Evolutionary conservation across 2,329 filamentous ascomycete genomes (phyloP), one percentile per base, ranked within the genome.

Genomic region (Trichoderma sp.): DNA sequence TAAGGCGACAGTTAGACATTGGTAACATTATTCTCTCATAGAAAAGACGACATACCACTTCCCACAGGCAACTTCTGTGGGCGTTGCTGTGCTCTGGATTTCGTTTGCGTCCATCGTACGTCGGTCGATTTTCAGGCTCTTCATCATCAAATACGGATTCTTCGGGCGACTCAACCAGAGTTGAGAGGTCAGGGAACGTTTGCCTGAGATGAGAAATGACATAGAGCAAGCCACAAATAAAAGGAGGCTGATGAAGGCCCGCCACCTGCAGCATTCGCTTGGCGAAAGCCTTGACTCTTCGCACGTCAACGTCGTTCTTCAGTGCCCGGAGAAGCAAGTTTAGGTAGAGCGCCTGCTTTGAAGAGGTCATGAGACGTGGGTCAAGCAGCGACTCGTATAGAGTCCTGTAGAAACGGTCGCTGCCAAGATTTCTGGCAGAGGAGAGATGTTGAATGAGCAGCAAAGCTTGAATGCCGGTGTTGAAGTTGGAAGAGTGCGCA

Each of bases 401-500:
- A 11, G 95, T 98, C 68, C 95, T 91, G 86, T 98, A 99, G 86
- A 98, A 99, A 76, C 97, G 91, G 81, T 99, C 97, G 14, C 93
- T 92, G 5, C 93, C 93, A 72, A 96, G 88, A 80, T 95, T 93
- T 82, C 97, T 95, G 3, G 92, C 91, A 1, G 92, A 88, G 0
- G 95, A 94, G 33, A 99, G 90, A 83, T 98, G 97, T 83, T 98
- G 97, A 78, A 99, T 97, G 65, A 99, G 88, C 86, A 98, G 93
- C 78, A 99, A 89, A 41, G 97, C 96, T 84, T 99, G 97, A 50
- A 99, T 94, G 82, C 95, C 97, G 1, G 97, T 99, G 85, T 98
- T 99, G 89, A 99, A 98, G 84, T 99, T 99, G 75, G 96, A 95
- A 1, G 96, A 98, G 85, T 99, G 97, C 0, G 97, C 97, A 80